phyloP scores from a whole-genome alignment of 176 grass and related monocot genomes.

The Avena atlantica region DNA sequence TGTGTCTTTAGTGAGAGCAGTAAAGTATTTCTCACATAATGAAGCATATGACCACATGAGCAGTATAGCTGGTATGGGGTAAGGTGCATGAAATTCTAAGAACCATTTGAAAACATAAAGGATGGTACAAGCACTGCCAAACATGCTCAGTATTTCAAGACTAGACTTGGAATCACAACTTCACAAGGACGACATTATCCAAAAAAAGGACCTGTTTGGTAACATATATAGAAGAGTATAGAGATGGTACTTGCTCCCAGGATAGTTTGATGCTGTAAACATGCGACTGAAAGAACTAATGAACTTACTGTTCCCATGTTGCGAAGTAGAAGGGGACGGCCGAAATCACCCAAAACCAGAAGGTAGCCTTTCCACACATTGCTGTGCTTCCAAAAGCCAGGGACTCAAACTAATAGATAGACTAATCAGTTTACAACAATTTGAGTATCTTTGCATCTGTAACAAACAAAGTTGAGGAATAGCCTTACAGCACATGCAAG shows the following conservation, averaged over 20 bases:
- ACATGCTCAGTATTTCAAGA: not conserved
- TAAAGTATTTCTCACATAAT: slow-evolving; percentile 27
- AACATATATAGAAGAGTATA: slow-evolving; percentile 10
- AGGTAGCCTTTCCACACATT: slow-evolving; percentile 87
- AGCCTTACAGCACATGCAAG: slow-evolving; percentile 94
- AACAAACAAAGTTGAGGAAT: slow-evolving; percentile 20
- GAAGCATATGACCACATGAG: slow-evolving; percentile 1
- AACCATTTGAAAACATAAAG: not conserved
- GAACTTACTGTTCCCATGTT: slow-evolving; percentile 97
- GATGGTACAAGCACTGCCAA: not conserved
- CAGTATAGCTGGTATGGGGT: not conserved
- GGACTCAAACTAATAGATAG: slow-evolving; percentile 77
- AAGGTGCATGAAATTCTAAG: slow-evolving; percentile 11
- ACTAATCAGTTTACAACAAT: slow-evolving; percentile 42
- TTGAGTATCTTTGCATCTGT: slow-evolving; percentile 13
- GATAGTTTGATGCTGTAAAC: not conserved
- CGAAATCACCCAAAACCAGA: slow-evolving; percentile 91
- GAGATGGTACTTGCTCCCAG: not conserved
- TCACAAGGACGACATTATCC: slow-evolving; percentile 21
- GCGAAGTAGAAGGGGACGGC: slow-evolving; percentile 95
- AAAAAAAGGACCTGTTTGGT: not conserved
- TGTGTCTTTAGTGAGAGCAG: slow-evolving; percentile 5
- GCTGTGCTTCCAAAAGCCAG: slow-evolving; percentile 97
- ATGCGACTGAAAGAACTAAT: slow-evolving; percentile 27
- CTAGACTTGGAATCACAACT: not conserved